phyloP scores from a whole-genome alignment of 257 asterid species.

The Nyctanthes arbortristis region DNA sequence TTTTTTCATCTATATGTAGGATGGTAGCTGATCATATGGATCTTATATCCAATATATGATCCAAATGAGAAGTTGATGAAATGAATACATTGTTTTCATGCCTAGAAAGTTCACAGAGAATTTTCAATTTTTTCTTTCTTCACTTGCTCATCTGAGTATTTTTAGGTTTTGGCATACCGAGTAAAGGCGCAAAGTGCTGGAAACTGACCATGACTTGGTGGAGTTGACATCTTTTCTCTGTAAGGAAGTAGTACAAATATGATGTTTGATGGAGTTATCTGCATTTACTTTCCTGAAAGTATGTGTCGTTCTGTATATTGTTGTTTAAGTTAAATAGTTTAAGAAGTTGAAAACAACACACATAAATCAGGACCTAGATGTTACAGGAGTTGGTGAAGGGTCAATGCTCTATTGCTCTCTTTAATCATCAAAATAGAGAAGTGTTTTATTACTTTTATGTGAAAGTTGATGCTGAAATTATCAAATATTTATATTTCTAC shows the following conservation, averaged over 20 bases:
- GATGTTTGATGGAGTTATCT: conserved; percentile 22
- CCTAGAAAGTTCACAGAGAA: not conserved
- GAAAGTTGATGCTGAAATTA: not conserved
- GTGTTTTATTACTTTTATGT: not conserved
- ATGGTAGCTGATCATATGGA: not conserved
- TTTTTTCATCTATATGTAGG: not conserved
- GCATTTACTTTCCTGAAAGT: conserved; percentile 15
- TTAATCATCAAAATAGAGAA: not conserved
- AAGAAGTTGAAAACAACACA: conserved; percentile 6
- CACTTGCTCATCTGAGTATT: conserved; percentile 10
- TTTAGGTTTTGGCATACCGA: conserved; percentile 73
- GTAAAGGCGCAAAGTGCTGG: conserved; percentile 38
- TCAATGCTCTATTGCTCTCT: conserved; percentile 19
- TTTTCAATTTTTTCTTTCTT: not conserved
- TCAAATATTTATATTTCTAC: not conserved
- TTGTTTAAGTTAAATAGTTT: conserved; percentile 19
- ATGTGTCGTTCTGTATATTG: conserved; percentile 19
- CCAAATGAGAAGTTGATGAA: conserved; percentile 6
- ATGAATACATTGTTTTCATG: not conserved
- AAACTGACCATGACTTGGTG: conserved; percentile 16
- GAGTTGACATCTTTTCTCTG: conserved; percentile 4
- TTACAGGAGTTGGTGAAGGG: conserved; percentile 24
- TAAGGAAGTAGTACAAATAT: conserved; percentile 23
- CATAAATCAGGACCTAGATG: conserved; percentile 14
- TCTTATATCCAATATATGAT: not conserved